Evolutionary conservation across 2,329 filamentous ascomycete species (phyloP).

Genomic region (Monosporascus sp.): DNA sequence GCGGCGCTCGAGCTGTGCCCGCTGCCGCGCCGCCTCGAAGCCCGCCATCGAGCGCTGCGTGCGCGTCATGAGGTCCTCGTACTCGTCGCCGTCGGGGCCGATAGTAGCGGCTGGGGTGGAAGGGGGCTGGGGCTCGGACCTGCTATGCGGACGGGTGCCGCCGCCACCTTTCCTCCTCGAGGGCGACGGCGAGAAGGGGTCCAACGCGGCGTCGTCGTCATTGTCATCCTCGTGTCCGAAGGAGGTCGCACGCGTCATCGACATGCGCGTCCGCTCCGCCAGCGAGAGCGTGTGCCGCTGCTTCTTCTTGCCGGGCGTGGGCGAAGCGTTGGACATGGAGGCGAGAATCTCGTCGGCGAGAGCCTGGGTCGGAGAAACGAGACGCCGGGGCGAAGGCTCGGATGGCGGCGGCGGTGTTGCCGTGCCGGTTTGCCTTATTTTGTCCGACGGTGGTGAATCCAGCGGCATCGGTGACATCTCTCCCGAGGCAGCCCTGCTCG

Average conservation of each 20-base stretch:
- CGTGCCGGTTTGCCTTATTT: neutral
- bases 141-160: conserved; percentile 16
- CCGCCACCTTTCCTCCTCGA: conserved; percentile 12
- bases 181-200: conserved; percentile 8
- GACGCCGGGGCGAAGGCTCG: conserved; percentile 8
- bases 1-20: conserved; percentile 52
- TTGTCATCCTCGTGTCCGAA: conserved; percentile 29
- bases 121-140: conserved; percentile 8
- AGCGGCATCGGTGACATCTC: neutral
- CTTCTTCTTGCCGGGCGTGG: conserved; percentile 49
- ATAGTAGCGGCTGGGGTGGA: conserved; percentile 2
- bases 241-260: conserved; percentile 56
- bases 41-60: conserved; percentile 59
- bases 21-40: conserved; percentile 56
- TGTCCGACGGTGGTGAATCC: neutral
- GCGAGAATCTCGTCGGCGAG: conserved; percentile 52
- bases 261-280: conserved; percentile 73
- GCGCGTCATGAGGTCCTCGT: conserved; percentile 50
- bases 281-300: conserved; percentile 56
- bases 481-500: neutral
- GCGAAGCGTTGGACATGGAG: conserved; percentile 49
- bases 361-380: conserved; percentile 41
- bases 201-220: conserved; percentile 14
- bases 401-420: conserved; percentile 1
- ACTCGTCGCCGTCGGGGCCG: conserved; percentile 24